A percentile compares a stretch with the other conserved stretches of the same genome.
phyloP scores from a whole-genome alignment of 371 early-diverging fungal species.

The Smittium mucronatum region DNA sequence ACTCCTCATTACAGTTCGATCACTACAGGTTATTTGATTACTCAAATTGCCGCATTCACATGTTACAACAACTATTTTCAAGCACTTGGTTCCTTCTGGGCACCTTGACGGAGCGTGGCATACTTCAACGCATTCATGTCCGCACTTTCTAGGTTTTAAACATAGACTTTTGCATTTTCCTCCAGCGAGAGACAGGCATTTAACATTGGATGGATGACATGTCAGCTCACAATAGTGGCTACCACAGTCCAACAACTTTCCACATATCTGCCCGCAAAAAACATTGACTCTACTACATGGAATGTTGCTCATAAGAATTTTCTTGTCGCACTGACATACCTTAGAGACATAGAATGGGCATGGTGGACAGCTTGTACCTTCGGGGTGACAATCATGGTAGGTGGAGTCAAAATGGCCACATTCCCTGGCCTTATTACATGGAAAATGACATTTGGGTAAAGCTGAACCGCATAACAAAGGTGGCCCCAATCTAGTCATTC shows the following conservation, averaged over 20 bases:
- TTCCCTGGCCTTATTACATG: constrained; percentile 45
- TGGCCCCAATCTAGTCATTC: constrained; percentile 52
- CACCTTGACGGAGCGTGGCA: constrained; percentile 45
- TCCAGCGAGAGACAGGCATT: constrained; percentile 36
- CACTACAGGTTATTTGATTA: constrained; percentile 43
- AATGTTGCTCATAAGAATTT: constrained; percentile 43
- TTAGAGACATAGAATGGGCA: constrained; percentile 50
- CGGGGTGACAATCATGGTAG: constrained; percentile 61
- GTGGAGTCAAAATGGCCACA: constrained; percentile 57
- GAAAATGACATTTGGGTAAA: constrained; percentile 48
- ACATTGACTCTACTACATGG: constrained; percentile 54
- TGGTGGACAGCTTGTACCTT: constrained; percentile 57
- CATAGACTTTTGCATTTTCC: constrained; percentile 48
- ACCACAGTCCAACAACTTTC: constrained; percentile 45
- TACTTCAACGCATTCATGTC: constrained; percentile 45
- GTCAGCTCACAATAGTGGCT: constrained; percentile 52
- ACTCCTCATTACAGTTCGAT: constrained; percentile 35
- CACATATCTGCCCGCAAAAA: constrained; percentile 56
- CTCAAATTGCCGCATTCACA: constrained; percentile 60
- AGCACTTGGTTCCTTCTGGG: constrained; percentile 36
- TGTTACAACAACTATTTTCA: constrained; percentile 34
- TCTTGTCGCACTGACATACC: constrained; percentile 57
- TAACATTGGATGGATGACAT: constrained; percentile 50
- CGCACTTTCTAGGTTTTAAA: constrained; percentile 48
- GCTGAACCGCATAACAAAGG: constrained; percentile 61